Evolutionary conservation across 2,329 filamentous ascomycete genomes (phyloP).

Genomic region (Trichoderma brevicompactum): DNA sequence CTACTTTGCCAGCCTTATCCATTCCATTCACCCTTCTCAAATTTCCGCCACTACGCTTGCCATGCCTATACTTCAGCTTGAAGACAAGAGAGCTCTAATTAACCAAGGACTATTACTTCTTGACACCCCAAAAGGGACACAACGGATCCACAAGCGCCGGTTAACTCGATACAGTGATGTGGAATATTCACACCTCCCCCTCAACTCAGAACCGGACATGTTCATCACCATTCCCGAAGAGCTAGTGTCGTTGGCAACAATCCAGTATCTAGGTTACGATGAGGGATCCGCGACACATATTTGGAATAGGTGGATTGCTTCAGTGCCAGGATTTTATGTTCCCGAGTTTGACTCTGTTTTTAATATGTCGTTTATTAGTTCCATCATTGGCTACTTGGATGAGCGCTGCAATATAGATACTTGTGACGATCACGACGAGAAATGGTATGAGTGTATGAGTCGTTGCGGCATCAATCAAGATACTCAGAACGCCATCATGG

Average conservation of each 20-base stretch:
- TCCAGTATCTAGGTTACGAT: neutral
- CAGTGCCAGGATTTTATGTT: neutral
- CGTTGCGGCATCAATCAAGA: neutral
- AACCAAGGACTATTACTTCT: no score
- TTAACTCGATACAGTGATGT: no score
- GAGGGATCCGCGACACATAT: neutral
- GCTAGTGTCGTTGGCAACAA: neutral
- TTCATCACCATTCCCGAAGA: neutral
- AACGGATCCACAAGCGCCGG: no score
- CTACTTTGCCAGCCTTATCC: no score
- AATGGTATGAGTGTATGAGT: neutral
- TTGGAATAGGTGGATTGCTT: neutral
- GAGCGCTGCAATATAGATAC: neutral
- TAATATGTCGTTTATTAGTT: neutral
- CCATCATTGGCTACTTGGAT: neutral
- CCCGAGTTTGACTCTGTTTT: neutral
- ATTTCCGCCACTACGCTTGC: no score
- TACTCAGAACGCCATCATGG: neutral
- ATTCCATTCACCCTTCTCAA: no score
- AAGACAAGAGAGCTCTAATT: no score
- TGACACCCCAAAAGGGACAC: no score
- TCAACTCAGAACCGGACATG: neutral
- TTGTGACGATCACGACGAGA: neutral
- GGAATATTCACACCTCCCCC: no score
- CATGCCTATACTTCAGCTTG: no score